These are phyloP conservation scores for Curvularia lunata DNA, from an alignment of 2,329 filamentous ascomycete species.

Conservation along the genomic window DNA sequence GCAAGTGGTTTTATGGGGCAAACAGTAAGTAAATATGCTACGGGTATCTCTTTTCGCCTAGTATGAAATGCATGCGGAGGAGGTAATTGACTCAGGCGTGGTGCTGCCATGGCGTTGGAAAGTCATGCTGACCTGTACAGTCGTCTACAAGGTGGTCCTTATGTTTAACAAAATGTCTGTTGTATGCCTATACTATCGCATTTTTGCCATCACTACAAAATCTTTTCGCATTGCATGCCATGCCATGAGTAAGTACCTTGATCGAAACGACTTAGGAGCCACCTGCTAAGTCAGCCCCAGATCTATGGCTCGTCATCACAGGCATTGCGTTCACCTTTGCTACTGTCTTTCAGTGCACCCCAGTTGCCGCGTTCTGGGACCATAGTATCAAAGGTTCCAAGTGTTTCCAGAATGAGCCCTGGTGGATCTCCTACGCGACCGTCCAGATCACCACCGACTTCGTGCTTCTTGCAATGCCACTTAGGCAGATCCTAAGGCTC, in stretches of 20 bases:
- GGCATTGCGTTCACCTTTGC: constrained; percentile 38
- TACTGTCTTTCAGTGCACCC: constrained; percentile 45
- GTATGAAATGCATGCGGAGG: neutral
- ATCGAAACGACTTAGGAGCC: neutral
- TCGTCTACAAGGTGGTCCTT: constrained; percentile 49
- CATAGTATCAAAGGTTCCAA: constrained; percentile 31
- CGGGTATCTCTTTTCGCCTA: neutral
- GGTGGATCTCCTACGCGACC: constrained; percentile 35
- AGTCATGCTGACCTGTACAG: constrained; percentile 4
- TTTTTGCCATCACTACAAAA: constrained; percentile 38
- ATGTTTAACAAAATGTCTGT: constrained; percentile 46
- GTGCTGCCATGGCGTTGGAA: neutral
- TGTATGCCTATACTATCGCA: constrained; percentile 43
- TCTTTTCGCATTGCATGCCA: constrained; percentile 36
- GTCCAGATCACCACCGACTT: constrained; percentile 32
- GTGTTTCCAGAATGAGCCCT: constrained; percentile 39
- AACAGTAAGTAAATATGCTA: constrained; percentile 21
- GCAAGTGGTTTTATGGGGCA: constrained; percentile 41
- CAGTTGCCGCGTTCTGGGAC: constrained; percentile 42
- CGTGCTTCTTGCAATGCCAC: constrained; percentile 27
- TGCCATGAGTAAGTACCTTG: constrained; percentile 25
- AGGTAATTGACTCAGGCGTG: neutral
- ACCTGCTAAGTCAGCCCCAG: neutral
- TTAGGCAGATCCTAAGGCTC: constrained; percentile 26
- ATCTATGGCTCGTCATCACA: constrained; percentile 40